Base-by-base conservation (phyloP, 805 yeast species). In the Ogataea thermomethanolica region DNA sequence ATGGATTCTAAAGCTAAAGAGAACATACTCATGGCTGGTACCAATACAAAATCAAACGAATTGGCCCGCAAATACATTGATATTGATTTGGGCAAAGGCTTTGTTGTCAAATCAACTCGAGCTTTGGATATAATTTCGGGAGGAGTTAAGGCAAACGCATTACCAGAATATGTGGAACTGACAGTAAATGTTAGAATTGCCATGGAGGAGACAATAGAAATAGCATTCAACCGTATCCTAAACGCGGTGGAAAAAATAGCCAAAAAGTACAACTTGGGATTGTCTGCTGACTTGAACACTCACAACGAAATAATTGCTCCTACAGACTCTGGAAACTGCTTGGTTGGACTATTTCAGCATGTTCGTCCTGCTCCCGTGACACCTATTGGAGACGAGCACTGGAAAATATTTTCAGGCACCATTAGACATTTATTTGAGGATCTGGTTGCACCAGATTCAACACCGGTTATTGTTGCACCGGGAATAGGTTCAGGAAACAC, bases 401-500 rank as follows among this genome's bases (percentile, higher is more conserved):
- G 76, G 76, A 54, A 59, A 25, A 53, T 65, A 17, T 57, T 72
- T 45, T 69, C 73, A 2, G 73, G 74, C 3, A 64, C 68, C 6
- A 59, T 66, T 7, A 62, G 74, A 44, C 75, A 72, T 41, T 64
- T 71, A n/a, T 66, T 66, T 44, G 76, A 71, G 52, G 71, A 72
- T 25, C 49, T 71, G 36, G 66, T 67, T 6, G 61, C 59, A 48
- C 60, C 69, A 8, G 62, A 63, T 3, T 46, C 60, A 37, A 59
- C 37, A 12, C 39, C 48, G 3, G 50, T 71, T 11, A 51, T 73
- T 29, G 74, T 78, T 8, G 70, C 84, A 1, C 87, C 88, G 1
- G 69, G 76, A 25, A 58, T 81, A 33, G 74, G 77, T 66, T 68
- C 83, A 2, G 87, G 81, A 8, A 81, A 80, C 59, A 81, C 88